These are phyloP conservation scores for Yarrowia bubula DNA, from an alignment of 805 yeast species.

Conservation along the genomic window DNA sequence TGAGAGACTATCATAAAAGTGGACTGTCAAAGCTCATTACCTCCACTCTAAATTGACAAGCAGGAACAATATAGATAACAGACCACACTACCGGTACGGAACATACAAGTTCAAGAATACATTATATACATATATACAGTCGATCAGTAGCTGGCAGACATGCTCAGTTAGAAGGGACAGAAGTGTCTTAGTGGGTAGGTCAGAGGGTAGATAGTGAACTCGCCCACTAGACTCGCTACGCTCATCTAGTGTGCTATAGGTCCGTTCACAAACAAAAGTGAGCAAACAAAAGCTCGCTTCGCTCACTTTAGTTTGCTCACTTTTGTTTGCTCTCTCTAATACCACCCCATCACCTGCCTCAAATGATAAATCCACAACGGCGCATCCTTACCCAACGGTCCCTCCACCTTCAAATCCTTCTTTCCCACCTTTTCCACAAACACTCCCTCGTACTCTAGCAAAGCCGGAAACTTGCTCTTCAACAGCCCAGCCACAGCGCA, in stretches of 20 bases:
- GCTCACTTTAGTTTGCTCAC: not conserved
- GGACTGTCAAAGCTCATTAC: too few species aligned
- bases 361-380: not conserved
- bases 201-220: too few species aligned
- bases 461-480: slow-evolving; percentile 3
- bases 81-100: too few species aligned
- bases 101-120: too few species aligned
- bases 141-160: too few species aligned
- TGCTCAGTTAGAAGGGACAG: too few species aligned
- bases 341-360: slow-evolving; percentile 17
- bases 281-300: not conserved
- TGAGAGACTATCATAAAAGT: too few species aligned
- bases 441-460: not conserved
- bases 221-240: not conserved
- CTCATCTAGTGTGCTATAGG: not conserved
- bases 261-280: not conserved
- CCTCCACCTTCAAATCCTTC: not conserved
- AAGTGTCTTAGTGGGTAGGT: too few species aligned
- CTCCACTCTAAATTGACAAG: too few species aligned
- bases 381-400: slow-evolving; percentile 1
- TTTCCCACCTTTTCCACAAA: not conserved
- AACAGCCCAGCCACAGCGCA: slow-evolving; percentile 10
- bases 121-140: too few species aligned
- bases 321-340: not conserved
- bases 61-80: too few species aligned